A percentile compares a stretch with the other conserved stretches of the same genome.
Evolutionary conservation across 441 rosid species (phyloP).

Genomic region (Croton laevigatus): DNA sequence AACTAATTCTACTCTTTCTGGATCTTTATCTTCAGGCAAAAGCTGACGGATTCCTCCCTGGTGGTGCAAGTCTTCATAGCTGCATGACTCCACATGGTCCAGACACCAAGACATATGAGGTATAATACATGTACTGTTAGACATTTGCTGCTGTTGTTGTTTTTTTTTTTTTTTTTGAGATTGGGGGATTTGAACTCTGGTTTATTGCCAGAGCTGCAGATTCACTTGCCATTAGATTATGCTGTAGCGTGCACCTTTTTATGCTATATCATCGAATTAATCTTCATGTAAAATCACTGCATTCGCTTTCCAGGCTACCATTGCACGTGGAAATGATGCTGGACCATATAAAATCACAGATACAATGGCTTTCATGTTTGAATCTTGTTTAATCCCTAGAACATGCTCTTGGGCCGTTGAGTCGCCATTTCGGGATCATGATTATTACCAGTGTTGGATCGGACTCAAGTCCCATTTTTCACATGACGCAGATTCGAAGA

Average conservation of each 20-base stretch:
- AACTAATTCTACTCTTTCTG: background rate
- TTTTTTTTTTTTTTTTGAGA: background rate
- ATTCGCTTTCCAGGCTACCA: constrained; percentile 52
- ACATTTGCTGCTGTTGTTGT: no score
- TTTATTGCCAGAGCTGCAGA: background rate
- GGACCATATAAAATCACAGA: constrained; percentile 60
- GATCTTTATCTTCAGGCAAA: constrained; percentile 59
- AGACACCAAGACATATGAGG: constrained; percentile 90
- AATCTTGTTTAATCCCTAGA: constrained; percentile 85
- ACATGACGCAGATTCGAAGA: constrained; percentile 13
- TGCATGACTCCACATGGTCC: constrained; percentile 99
- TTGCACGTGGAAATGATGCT: constrained; percentile 55
- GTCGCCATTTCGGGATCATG: constrained; percentile 60
- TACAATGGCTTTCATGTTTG: constrained; percentile 97
- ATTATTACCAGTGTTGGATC: constrained; percentile 92
- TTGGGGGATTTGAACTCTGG: no score
- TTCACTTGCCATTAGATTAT: no score
- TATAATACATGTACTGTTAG: constrained; percentile 17
- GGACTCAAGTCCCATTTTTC: constrained; percentile 87
- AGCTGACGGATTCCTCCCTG: constrained; percentile 94
- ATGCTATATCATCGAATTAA: no score
- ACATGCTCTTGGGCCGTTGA: constrained; percentile 83
- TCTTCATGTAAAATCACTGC: background rate
- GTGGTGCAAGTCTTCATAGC: constrained; percentile 94
- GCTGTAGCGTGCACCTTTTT: no score